Percentiles rank a stretch among this genome's conserved stretches.
phyloP scores from a whole-genome alignment of 345 rosid genomes.

The Gossypium anomalum region DNA sequence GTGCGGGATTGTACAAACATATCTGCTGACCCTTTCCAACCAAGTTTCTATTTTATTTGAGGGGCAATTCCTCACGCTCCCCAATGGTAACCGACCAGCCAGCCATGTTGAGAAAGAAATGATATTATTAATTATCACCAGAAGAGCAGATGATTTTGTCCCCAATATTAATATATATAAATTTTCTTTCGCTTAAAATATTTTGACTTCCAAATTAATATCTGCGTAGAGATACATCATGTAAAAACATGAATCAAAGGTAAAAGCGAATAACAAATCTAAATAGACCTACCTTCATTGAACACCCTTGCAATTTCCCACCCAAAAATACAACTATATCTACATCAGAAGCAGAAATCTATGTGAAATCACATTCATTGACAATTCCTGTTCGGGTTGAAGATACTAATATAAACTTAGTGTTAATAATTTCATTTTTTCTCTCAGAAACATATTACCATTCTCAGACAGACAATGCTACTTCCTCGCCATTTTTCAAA shows the following conservation, averaged over 20 bases:
- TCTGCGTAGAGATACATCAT: not conserved
- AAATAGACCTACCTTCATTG: not conserved
- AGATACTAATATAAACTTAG: not conserved
- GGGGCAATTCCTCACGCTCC: not conserved
- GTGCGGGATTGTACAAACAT: not conserved
- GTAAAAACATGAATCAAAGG: not conserved
- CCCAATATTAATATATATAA: not conserved
- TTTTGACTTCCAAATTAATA: not conserved
- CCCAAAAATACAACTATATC: not conserved
- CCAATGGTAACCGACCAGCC: not conserved
- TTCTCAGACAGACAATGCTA: not conserved
- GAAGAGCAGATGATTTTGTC: not conserved
- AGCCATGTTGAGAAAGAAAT: not conserved
- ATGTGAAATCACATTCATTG: not conserved
- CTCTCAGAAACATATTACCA: not conserved
- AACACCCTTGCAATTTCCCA: not conserved
- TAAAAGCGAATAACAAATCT: not conserved
- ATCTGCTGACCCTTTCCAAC: not conserved
- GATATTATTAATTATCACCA: not conserved
- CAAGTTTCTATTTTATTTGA: not conserved
- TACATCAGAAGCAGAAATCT: not conserved
- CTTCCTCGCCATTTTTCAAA: not conserved
- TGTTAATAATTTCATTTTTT: not conserved
- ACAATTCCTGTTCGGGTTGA: not conserved
- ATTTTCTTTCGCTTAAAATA: not conserved